phyloP scores from a whole-genome alignment of 2,329 filamentous ascomycete genomes.

The Blastomyces percursus region DNA sequence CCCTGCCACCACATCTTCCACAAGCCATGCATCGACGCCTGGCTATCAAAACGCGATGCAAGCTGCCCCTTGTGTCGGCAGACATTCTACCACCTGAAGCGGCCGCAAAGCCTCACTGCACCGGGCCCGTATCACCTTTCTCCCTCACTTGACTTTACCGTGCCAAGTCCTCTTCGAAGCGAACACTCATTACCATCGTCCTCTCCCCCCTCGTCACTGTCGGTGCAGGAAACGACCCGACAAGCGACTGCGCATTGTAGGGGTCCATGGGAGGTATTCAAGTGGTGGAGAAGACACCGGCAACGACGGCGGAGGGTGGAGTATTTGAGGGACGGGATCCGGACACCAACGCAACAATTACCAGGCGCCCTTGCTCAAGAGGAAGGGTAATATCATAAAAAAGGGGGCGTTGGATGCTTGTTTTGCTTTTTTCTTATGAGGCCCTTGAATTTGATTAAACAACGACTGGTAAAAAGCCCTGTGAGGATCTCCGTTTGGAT shows the following conservation, averaged over 20 bases:
- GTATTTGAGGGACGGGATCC: background rate
- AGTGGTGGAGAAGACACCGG: background rate
- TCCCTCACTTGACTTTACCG: background rate
- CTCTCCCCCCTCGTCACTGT: background rate
- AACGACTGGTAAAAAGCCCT: background rate
- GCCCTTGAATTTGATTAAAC: too few species aligned
- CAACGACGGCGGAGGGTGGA: background rate
- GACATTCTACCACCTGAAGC: constrained; percentile 4
- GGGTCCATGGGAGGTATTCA: background rate
- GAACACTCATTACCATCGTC: background rate
- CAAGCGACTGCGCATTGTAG: background rate
- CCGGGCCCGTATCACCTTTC: background rate
- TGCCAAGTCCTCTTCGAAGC: background rate
- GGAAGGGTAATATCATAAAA: background rate
- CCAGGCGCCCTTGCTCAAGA: too few species aligned
- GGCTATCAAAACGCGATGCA: constrained; percentile 1
- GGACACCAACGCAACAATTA: background rate
- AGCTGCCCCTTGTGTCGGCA: constrained; percentile 5
- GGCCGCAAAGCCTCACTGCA: background rate
- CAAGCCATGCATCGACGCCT: constrained; percentile 5
- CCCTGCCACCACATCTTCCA: constrained; percentile 7
- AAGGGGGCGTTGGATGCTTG: background rate
- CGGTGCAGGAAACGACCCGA: too few species aligned
- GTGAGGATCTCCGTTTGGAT: background rate
- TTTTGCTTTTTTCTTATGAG: background rate